Percentiles rank a stretch among this genome's conserved stretches.
phyloP scores from a whole-genome alignment of 2,329 filamentous ascomycete genomes.

The Tolypocladium nubicola region DNA sequence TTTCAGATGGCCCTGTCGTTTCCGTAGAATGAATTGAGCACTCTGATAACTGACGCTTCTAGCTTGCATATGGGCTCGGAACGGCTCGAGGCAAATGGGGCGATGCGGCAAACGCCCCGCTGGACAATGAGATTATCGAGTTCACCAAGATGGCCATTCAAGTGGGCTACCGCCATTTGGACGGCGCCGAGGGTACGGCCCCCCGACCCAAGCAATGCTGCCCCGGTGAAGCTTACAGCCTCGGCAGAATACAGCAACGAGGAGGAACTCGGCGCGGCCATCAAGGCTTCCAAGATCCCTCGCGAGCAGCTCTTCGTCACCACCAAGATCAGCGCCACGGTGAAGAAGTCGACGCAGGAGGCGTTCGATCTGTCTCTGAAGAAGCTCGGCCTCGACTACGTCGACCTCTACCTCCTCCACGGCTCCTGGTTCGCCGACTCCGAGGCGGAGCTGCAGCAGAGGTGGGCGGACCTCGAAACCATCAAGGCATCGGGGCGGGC shows the following conservation, averaged over 20 bases:
- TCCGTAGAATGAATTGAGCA: too few relatives aligned
- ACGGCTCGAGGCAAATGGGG: conserved; percentile 48
- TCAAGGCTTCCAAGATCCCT: conserved; percentile 54
- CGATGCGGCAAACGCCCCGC: conserved; percentile 24
- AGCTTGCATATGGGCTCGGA: conserved; percentile 64
- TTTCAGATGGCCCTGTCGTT: too few relatives aligned
- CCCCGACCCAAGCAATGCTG: not conserved
- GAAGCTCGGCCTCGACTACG: conserved; percentile 58
- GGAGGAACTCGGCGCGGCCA: conserved; percentile 59
- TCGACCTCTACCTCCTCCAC: conserved; percentile 62
- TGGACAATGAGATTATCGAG: conserved; percentile 43
- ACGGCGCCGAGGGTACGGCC: conserved; percentile 56
- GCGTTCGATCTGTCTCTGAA: conserved; percentile 49
- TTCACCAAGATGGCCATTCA: conserved; percentile 52
- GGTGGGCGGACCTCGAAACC: conserved; percentile 51
- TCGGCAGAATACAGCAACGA: conserved; percentile 52
- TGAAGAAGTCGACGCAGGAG: conserved; percentile 30
- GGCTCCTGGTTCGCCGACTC: conserved; percentile 40
- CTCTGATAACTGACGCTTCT: not conserved
- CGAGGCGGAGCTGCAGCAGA: conserved; percentile 42
- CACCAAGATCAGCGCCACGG: conserved; percentile 41
- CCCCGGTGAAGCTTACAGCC: not conserved
- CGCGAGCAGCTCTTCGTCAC: conserved; percentile 60
- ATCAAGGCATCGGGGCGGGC: conserved; percentile 57
- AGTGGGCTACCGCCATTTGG: conserved; percentile 61